Evolutionary conservation across 768 basidiomycete species (phyloP), one percentile per base, ranked within the genome.

Genomic region (Krasilnikovozyma curviuscula): DNA sequence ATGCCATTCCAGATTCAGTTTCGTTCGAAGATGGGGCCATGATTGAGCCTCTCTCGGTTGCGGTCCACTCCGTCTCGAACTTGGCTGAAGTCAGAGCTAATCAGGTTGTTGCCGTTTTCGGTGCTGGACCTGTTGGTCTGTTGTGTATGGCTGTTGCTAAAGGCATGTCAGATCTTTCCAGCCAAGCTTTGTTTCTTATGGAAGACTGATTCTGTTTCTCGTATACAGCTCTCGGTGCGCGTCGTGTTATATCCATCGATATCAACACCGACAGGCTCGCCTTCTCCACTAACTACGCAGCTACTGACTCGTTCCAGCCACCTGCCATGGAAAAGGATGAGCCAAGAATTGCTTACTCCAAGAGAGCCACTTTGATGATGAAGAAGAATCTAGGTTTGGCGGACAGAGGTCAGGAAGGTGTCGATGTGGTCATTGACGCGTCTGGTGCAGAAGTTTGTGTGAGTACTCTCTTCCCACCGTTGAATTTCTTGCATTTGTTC

Each of bases 11-110:
- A 3, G 50, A 46, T 18, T 43, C 45, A 3, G 34, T 49, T 37
- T 46, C 45, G 16, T 32, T 91, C 13, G 89, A 91, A 64, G 88
- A 97, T 61, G 91, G 89, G 28, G 88, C 91, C 6, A 81, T 95
- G 83, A 86, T 93, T 69, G 91, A 95, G 63, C 91, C 91, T 5
- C 74, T 95, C 33, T 77, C 89, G 21, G 91, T 95, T 23, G 91
- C 77, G 3, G 73, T 93, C 12, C 89, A 95, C 64, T 79, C 85
- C 0, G 79, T 93, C 27, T 71, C 75, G 44, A 82, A 73, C 55
- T 69, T 88, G 27, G 88, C 79, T 18, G 68, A 70, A 24, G 69
- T 93, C 62, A 73, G 72, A 40, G 70, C 81, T 31, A 76, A 75
- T 57, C 77, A 86, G 60, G 76, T 76, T 31, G 76, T 91, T 53